Base-by-base conservation (phyloP, 2,329 filamentous ascomycete genomes). In the Colletotrichum nymphaeae region DNA sequence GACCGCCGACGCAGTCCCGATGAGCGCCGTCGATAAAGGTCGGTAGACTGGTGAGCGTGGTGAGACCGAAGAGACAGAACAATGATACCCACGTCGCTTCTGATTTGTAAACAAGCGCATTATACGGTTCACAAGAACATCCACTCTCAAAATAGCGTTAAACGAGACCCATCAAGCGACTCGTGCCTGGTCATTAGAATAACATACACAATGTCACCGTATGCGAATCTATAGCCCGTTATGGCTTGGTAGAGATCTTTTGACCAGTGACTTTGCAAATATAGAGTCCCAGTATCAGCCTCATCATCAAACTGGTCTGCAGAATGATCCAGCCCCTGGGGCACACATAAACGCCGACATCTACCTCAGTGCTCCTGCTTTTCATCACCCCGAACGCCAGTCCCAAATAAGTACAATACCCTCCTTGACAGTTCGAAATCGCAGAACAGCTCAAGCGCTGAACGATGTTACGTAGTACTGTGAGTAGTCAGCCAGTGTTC, bases 391-490 rank as follows among this genome's bases (percentile, higher is more conserved):
- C 24, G 52, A 58, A 55, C 66, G 42, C 49, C 35, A 28, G 12
- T n/a, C 26, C 35, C 26, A 26, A 62, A 22, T 11, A 11, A 66
- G 49, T 42, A 55, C 42, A 30, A 60, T 55, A 7, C 12, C 28
- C 22, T 16, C 16, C 30, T 22, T 30, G 24, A 42, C 22, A 57
- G 12, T 32, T 7, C 60, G 12, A 35, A 60, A 37, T 26, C 12
- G 6, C 19, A 2, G 55, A 37, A 59, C 3, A 14, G 4, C 16
- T 80, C 70, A 84, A 16, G 77, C 67, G 63, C 82, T 84, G 76
- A 81, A 84, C 6, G 81, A 82, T 5, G 82, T 80, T 7, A 84
- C 81, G 68, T 84, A 84, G 71, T 84, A 84, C 80, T 83, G 1
- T 58, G 28, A 22, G 28, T 30, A 16, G 52, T 76, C 22, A 75